Evolutionary conservation across 164 flowering plant genomes (phyloP).

Genomic region (Liriodendron chinense): DNA sequence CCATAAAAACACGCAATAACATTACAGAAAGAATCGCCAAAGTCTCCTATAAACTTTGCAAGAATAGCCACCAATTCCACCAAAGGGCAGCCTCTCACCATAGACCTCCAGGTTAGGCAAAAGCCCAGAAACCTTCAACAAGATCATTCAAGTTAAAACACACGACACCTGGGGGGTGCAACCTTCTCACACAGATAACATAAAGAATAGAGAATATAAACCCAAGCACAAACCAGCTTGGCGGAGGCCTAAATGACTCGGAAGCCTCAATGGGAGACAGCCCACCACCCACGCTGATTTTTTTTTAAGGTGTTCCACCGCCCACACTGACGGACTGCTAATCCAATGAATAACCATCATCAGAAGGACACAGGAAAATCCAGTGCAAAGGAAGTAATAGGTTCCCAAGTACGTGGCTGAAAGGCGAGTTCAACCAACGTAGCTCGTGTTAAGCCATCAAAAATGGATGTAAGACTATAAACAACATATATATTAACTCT

Average conservation of each 20-base stretch:
- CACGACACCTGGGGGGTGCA: conserved; percentile 36
- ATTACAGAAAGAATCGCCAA: conserved; percentile 84
- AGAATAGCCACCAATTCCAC: conserved; percentile 77
- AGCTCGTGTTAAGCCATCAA: too few species aligned
- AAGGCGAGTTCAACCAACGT: too few species aligned
- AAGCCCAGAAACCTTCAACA: conserved; percentile 72
- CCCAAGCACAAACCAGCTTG: conserved; percentile 30
- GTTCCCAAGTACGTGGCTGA: neutral
- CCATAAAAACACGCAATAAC: conserved; percentile 87
- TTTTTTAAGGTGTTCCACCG: too few species aligned
- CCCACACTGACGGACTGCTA: conserved; percentile 9
- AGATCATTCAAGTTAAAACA: conserved; percentile 66
- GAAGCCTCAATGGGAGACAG: conserved; percentile 2
- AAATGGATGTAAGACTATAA: too few species aligned
- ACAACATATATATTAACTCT: too few species aligned
- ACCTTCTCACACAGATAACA: conserved; percentile 32
- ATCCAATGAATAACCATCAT: conserved; percentile 1
- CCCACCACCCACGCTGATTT: conserved; percentile 11
- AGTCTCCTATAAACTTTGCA: conserved; percentile 71
- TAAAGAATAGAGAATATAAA: conserved; percentile 16
- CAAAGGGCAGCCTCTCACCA: conserved; percentile 64
- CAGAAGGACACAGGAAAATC: neutral
- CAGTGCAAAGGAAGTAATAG: neutral
- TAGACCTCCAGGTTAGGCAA: conserved; percentile 72
- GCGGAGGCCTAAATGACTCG: conserved; percentile 12